Base-by-base conservation (phyloP, 1,284 basidiomycete genomes). In the Rhodotorula sp. region DNA sequence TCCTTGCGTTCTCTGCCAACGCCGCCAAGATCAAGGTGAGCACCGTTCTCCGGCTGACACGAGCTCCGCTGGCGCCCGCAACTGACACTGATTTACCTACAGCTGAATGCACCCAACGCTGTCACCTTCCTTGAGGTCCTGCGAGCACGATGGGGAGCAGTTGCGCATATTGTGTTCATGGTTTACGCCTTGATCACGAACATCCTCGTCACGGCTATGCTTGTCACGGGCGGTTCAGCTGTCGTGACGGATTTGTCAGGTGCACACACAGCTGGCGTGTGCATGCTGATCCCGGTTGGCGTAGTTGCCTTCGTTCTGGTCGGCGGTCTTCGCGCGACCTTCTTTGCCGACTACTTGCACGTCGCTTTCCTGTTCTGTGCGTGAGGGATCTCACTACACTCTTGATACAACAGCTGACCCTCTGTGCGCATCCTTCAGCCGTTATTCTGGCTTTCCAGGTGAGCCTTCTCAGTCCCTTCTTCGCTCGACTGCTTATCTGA, bases 241-340 rank as follows among this genome's bases (percentile, higher is more conserved):
- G 91, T 90, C 0, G 90, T 93, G 27, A 88, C 87, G 9, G 87
- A 87, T 66, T 82, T 95, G 57, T 93, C 92, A 0, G 91, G 90
- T 0, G 91, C 92, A 89, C 87, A 85, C 78, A 90, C 89, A n/a
- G 85, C 34, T 13, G 65, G 55, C 2, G 50, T 63, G 25, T 66
- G 68, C 42, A 41, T 59, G 10, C 42, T 70, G 19, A 88, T 91
- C 17, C n/a, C 46, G 9, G 25, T 60, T 4, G 45, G 45, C 7
- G 58, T 60, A 7, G 58, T 25, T 4, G 46, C 46, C 25, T 60
- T 48, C 25, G 27, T 63, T 25, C 46, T 58, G 1, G 27, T 65
- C 27, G 80, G 80, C 13, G 81, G 81, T 25, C 34, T 34, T 34
- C 34, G 34, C 34, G 34, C 34, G 34, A 34, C 34, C 34, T 34